Evolutionary conservation across 257 asterid species (phyloP).

Genomic region (Forsythia viridissima): DNA sequence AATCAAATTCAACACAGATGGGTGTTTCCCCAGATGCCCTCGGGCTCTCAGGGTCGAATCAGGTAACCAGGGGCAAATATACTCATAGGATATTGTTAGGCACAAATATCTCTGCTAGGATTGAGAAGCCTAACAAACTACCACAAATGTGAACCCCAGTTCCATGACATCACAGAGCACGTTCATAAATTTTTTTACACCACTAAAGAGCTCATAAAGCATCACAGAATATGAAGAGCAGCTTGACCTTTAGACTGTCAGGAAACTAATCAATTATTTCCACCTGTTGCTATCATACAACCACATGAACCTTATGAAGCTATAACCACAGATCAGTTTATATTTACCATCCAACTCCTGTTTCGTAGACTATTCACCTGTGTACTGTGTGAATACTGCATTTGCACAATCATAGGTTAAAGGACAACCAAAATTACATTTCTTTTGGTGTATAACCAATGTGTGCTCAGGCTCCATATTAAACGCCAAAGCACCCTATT

Average conservation of each 20-base stretch:
- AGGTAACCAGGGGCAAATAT: background rate
- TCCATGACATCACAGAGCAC: background rate
- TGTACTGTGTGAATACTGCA: background rate
- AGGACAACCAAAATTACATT: background rate
- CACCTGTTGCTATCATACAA: background rate
- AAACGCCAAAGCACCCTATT: background rate
- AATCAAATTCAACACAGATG: background rate
- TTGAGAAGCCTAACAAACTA: background rate
- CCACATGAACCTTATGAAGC: background rate
- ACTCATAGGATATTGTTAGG: background rate
- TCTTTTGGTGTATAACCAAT: background rate
- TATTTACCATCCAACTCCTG: background rate
- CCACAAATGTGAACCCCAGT: background rate
- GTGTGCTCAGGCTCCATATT: background rate
- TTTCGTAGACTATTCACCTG: background rate
- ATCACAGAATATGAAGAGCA: background rate
- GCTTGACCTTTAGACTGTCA: background rate
- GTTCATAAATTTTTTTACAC: background rate
- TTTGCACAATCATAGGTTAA: background rate
- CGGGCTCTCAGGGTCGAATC: background rate
- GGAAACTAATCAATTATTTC: background rate
- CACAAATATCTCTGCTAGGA: too few relatives aligned
- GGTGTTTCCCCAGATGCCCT: background rate
- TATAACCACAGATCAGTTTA: background rate
- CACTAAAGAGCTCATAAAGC: background rate